Base-by-base conservation (phyloP, 2,329 filamentous ascomycete genomes). In the Ophiostoma perfectum region DNA sequence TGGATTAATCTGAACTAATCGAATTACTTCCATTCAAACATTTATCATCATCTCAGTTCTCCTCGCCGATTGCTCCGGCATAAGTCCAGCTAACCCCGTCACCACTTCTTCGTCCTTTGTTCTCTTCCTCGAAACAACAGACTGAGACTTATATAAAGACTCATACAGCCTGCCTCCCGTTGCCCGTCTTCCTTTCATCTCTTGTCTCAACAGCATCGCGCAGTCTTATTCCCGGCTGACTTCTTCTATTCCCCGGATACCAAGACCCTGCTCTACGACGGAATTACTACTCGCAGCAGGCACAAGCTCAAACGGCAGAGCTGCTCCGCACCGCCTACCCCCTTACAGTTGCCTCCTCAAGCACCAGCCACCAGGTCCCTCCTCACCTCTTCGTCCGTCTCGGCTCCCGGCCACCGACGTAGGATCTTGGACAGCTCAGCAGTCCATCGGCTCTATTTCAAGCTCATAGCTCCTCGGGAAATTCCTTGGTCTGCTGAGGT, bases 211-310 rank as follows among this genome's bases (percentile, higher is more conserved):
- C 38, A 14, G 36, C 3, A 38, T 38, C 49, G n/a, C 18, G 49
- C 9, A n/a, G 8, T 27, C 55, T 27, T 27, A 27, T 27, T 27
- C 27, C 27, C 27, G 27, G 27, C 27, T 27, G 55, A 60, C 55
- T 60, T 60, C 12, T 38, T 60, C 55, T 60, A 60, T 27, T 60
- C 55, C 55, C 55, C 55, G 55, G 55, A 60, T 60, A 60, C 55
- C 55, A 58, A 18, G 55, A 39, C 55, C 55, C 55, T 60, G 55
- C 27, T 27, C 27, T 27, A 27, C 27, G 27, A 27, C 27, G 27
- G 1, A 27, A 27, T 27, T 27, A 27, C 27, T 27, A 27, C 27
- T 27, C 27, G 27, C 27, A 27, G 5, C 14, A 52, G 18, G n/a
- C 49, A 27, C 49, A 27, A 27, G 27, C 27, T 27, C 27, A 27